Conservation (phyloP, 257 asterid species). For the Primulina eburnea region DNA sequence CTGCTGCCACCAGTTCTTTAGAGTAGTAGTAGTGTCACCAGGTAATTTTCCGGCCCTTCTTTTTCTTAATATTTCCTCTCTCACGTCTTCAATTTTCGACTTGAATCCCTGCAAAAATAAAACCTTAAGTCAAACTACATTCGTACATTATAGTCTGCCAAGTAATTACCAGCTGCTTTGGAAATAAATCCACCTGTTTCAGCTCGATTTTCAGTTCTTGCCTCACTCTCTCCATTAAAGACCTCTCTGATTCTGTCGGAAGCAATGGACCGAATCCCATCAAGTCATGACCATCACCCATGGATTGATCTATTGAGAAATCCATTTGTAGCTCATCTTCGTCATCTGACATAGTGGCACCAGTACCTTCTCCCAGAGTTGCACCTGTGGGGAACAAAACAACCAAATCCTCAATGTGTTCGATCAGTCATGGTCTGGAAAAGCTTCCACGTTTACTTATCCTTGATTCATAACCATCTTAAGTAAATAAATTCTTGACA, state of each 20-base stretch:
- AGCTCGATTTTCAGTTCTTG: slow-evolving; percentile 92
- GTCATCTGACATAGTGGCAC: slow-evolving; percentile 95
- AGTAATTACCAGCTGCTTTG: not conserved
- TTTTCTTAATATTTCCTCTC: slow-evolving; percentile 89
- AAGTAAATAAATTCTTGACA: not conserved
- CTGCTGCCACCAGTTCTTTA: slow-evolving; percentile 96
- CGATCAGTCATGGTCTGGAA: not conserved
- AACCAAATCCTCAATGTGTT: not conserved
- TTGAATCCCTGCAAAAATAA: slow-evolving; percentile 69
- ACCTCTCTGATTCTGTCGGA: slow-evolving; percentile 92
- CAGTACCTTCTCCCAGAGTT: slow-evolving; percentile 74
- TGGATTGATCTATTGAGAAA: slow-evolving; percentile 71
- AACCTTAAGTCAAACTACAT: not conserved
- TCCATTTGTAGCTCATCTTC: slow-evolving; percentile 83
- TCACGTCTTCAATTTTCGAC: slow-evolving; percentile 88
- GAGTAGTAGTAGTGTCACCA: slow-evolving; percentile 84
- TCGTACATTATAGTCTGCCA: not conserved
- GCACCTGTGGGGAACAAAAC: slow-evolving; percentile 43
- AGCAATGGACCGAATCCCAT: slow-evolving; percentile 94
- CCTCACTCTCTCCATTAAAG: slow-evolving; percentile 93
- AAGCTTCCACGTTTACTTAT: not conserved
- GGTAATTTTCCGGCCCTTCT: slow-evolving; percentile 97
- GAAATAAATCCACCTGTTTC: slow-evolving; percentile 57
- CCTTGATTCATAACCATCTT: not conserved
- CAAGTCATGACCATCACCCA: slow-evolving; percentile 61